A percentile compares a stretch with the other conserved stretches of the same genome.
These are phyloP conservation scores for Aspergillus fumigatiaffinis DNA, from an alignment of 2,329 filamentous ascomycete genomes.

Conservation along the genomic window DNA sequence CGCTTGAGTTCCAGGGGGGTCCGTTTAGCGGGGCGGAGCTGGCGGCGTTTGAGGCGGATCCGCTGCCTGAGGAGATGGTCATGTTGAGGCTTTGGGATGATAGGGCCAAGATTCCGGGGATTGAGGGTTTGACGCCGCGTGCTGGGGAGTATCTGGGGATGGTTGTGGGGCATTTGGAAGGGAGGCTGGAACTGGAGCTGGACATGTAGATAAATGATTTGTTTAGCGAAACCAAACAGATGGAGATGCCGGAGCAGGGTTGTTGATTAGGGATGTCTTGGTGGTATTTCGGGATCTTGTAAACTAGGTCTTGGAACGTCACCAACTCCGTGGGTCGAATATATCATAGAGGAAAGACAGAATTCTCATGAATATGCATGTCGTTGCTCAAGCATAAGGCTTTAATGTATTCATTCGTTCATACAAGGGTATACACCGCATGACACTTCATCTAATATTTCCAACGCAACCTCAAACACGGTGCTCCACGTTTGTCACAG, in stretches of 20 bases:
- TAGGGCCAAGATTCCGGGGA: slow-evolving; percentile 30
- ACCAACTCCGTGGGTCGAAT: background rate
- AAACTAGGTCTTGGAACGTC: background rate
- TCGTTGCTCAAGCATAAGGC: background rate
- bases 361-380: background rate
- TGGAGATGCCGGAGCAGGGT: too few species aligned
- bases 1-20: slow-evolving; percentile 37
- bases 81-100: slow-evolving; percentile 37
- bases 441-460: background rate
- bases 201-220: background rate
- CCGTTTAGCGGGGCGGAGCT: slow-evolving; percentile 31
- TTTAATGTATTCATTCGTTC: background rate
- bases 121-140: slow-evolving; percentile 25
- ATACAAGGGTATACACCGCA: background rate
- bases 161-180: slow-evolving; percentile 23
- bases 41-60: slow-evolving; percentile 27
- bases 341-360: too few species aligned
- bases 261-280: background rate
- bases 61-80: slow-evolving; percentile 34
- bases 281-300: background rate
- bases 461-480: background rate
- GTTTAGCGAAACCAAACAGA: too few species aligned
- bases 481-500: background rate
- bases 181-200: too few species aligned
- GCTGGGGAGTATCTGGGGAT: slow-evolving; percentile 23